Conservation (phyloP, 2,329 filamentous ascomycete genomes). For the Hypoxylon sp. region DNA sequence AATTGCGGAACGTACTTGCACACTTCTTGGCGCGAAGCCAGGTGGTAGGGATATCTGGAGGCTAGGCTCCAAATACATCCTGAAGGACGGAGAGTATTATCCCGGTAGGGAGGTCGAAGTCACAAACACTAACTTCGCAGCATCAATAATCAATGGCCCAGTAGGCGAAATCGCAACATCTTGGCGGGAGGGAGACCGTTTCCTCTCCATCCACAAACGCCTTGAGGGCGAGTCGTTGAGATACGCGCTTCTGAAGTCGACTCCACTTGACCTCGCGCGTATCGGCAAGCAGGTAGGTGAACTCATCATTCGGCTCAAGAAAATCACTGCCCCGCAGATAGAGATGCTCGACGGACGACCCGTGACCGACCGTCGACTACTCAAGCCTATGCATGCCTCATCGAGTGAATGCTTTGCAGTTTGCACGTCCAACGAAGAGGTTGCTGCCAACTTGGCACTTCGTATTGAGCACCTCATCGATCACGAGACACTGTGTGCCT, state of each 20-base stretch:
- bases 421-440: conserved; percentile 16
- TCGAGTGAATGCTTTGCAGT: background rate
- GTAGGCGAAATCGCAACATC: background rate
- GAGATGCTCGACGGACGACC: conserved; percentile 23
- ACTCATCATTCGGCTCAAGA: conserved; percentile 16
- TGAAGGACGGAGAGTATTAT: conserved; percentile 21
- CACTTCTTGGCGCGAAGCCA: conserved; percentile 18
- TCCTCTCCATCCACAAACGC: conserved; percentile 26
- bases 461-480: conserved; percentile 1
- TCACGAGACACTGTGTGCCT: background rate
- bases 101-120: conserved; percentile 26
- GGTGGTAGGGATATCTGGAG: conserved; percentile 21
- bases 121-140: conserved; percentile 16
- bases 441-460: conserved; percentile 13
- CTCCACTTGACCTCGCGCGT: conserved; percentile 16
- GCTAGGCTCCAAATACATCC: conserved; percentile 20
- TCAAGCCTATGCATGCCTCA: conserved; percentile 12
- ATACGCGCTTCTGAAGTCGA: conserved; percentile 5
- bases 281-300: conserved; percentile 23
- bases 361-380: conserved; percentile 29
- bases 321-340: conserved; percentile 11
- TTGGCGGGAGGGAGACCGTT: conserved; percentile 29
- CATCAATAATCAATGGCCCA: background rate
- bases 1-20: conserved; percentile 10
- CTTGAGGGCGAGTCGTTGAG: conserved; percentile 30